Conservation (phyloP, 2,329 filamentous ascomycete genomes). For the Alternaria gaisen region DNA sequence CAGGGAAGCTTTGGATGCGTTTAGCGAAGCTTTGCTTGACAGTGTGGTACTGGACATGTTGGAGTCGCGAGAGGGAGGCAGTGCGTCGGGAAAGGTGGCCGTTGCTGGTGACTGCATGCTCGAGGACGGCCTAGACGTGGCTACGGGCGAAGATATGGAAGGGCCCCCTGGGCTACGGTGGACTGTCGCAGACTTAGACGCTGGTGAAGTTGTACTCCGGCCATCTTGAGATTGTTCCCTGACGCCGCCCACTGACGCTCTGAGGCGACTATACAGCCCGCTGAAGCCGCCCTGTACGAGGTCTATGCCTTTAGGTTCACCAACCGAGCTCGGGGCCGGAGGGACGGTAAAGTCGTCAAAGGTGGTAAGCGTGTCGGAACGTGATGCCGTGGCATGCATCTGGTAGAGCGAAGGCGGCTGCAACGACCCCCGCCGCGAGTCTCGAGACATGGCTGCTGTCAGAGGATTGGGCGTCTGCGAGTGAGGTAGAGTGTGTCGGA, state of each 20-base stretch:
- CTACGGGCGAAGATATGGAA: constrained; percentile 47
- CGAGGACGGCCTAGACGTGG: constrained; percentile 48
- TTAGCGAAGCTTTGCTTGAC: constrained; percentile 44
- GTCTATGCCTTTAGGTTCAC: constrained; percentile 77
- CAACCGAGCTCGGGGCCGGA: constrained; percentile 64
- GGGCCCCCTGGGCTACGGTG: constrained; percentile 39
- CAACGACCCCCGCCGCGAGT: constrained; percentile 33
- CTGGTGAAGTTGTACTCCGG: constrained; percentile 25
- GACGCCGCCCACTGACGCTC: constrained; percentile 78
- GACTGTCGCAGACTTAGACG: constrained; percentile 22
- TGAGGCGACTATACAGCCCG: constrained; percentile 85
- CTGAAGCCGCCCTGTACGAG: constrained; percentile 85
- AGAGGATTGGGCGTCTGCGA: background rate
- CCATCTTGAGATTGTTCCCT: constrained; percentile 58
- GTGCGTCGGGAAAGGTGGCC: constrained; percentile 46
- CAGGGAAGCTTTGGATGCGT: constrained; percentile 14
- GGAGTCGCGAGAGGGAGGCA: constrained; percentile 47
- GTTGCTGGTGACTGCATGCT: constrained; percentile 51
- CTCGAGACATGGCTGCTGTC: constrained; percentile 37
- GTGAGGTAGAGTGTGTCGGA: constrained; percentile 7
- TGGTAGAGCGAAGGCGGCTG: constrained; percentile 68
- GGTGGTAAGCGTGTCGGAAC: constrained; percentile 83
- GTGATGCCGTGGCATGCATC: constrained; percentile 89
- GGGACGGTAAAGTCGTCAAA: constrained; percentile 90
- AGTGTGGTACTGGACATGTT: constrained; percentile 40